Base-by-base conservation (phyloP, 129 eudicot genomes). In the Cynara cardunculus region DNA sequence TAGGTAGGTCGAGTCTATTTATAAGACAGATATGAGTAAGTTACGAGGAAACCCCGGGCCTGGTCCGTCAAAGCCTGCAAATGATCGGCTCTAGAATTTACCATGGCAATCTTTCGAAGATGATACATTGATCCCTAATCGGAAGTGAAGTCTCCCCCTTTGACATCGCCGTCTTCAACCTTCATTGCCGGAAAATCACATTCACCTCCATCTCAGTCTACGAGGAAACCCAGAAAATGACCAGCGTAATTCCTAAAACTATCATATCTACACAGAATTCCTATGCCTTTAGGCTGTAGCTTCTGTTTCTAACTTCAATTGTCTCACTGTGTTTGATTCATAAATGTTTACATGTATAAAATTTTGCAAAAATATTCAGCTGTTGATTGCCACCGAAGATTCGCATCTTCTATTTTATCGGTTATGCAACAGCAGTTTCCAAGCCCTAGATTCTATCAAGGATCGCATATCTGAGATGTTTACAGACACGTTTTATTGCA, bases 391-490 rank as follows among this genome's bases (percentile, higher is more conserved):
- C 10, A 49, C 85, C 7, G 87, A 83, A 72, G 89, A 87, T 53
- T 81, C 85, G 24, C 87, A 85, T 25, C 25, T 86, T 11, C 73
- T 86, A 24, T 83, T 86, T 62, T 81, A 73, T 61, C 87, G 92
- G 16, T 74, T 83, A 28, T 70, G 83, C 74, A 88, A 80, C 59
- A 82, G 41, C 72, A 76, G 90, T 59, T 73, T 75, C 22, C 92
- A 88, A 71, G 78, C 82, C 68, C 64, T 82, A 37, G 87, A 84
- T 62, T 80, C 69, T 25, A 65, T 90, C 25, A 88, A 86, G 84
- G 83, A 83, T 39, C 56, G 64, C 69, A 56, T 91, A 77, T 28
- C 74, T 80, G 78, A 41, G 18, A 35, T 71, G 30, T 73, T 78
- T 59, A 46, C 25, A 1, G 62, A 83, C 67, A 7, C 76, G 71